Evolutionary conservation across 2,329 filamentous ascomycete species (phyloP), one percentile per base, ranked within the genome.

Genomic region (Epichloe uncinata): DNA sequence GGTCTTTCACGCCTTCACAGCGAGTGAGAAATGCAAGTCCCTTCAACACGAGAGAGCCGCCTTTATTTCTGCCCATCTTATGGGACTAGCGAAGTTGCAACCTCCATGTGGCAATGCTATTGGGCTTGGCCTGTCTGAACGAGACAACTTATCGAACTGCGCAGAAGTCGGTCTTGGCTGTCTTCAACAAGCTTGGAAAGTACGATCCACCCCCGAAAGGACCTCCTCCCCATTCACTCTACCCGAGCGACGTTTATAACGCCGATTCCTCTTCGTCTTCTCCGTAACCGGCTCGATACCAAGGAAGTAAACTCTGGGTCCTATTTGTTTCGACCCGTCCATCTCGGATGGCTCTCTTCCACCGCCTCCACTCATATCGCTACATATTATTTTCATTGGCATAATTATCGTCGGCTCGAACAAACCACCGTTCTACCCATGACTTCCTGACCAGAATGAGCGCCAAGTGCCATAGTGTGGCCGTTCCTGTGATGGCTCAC

Each of bases 401-500:
- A 53, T 51, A 42, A 30, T 52, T 50, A 53, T 18, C 15, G 9
- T 37, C 22, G 34, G 8, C 33, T 36, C 30, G 41, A 35, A 45
- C 37, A 42, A 8, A 16, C 43, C 42, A 38, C 37, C 20, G 13
- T 11, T n/a, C 18, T 35, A 13, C 56, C 48, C 51, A 60, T 64
- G 62, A 55, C 30, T 54, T 42, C 47, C 36, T 43, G 45, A 49
- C 51, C 54, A 54, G 51, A 64, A 68, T 67, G 66, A 65, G 55
- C 56, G 49, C 42, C 42, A 47, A 40, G 36, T 41, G 51, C 49
- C 51, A 50, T 43, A 38, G 47, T 51, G 51, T 34, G 38, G 49
- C 59, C 55, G 50, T 57, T 47, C 51, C 75, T 12, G 76, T 78
- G 60, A 61, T 77, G 55, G 60, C 70, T 58, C 65, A 71, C 64